These are phyloP conservation scores for Pterothamnion heteromorphum DNA, from an alignment of 31 red algal genomes.

Conservation along the genomic window DNA sequence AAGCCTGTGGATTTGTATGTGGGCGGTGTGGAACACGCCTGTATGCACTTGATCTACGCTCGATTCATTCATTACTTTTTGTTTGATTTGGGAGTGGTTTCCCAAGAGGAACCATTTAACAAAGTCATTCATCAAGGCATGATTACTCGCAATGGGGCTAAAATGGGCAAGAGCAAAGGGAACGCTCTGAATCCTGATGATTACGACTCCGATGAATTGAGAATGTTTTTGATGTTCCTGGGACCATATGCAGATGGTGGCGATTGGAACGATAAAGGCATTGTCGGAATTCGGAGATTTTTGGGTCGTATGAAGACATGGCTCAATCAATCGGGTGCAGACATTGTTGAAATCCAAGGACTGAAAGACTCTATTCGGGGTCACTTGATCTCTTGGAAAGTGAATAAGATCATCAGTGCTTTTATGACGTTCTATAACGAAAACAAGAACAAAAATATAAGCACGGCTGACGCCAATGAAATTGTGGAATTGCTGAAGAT, in stretches of 20 bases:
- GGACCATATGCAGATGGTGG: constrained; percentile 94
- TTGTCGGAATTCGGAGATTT: constrained; percentile 83
- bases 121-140: constrained; percentile 99
- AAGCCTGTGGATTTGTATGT: constrained; percentile 92
- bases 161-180: constrained; percentile 98
- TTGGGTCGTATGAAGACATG: too few relatives aligned
- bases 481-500: too few relatives aligned
- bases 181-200: constrained; percentile 98
- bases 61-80: constrained; percentile 98
- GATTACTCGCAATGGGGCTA: too few relatives aligned
- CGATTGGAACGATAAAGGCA: constrained; percentile 81
- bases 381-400: too few relatives aligned
- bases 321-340: too few relatives aligned
- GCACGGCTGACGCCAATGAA: too few relatives aligned
- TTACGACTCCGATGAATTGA: constrained; percentile 88
- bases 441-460: too few relatives aligned
- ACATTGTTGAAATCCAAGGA: too few relatives aligned
- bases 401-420: too few relatives aligned
- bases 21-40: constrained; percentile 98
- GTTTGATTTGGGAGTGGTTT: constrained; percentile 95
- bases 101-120: constrained; percentile 84
- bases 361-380: too few relatives aligned
- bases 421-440: too few relatives aligned
- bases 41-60: constrained; percentile 91
- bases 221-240: constrained; percentile 99